Evolutionary conservation across 2,329 filamentous ascomycete genomes (phyloP), one percentile per base, ranked within the genome.

Genomic region (Talaromyces sp.): DNA sequence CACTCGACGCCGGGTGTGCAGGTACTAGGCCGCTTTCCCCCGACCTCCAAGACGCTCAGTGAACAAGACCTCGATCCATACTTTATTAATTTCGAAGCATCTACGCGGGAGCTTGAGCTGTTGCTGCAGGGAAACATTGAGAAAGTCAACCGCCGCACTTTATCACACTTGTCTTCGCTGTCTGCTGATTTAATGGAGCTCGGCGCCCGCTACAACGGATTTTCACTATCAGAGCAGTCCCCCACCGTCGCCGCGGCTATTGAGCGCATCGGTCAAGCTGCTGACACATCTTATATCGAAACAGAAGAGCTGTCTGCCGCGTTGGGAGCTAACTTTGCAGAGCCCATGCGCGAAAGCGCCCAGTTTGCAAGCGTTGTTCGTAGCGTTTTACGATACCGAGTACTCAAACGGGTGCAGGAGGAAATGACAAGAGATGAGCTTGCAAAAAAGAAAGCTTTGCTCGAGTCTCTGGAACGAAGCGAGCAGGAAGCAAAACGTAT

Each of bases 381-480:
- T 49, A 91, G 84, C 69, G 94, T 99, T 39, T 82, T 99, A 63
- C 87, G 91, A 69, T 99, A 97, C 75, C 85, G 95, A 17, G 90
- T 98, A 2, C 81, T 97, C 68, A 99, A 99, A 81, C 87, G 95
- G 56, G 92, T 99, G 62, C 95, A 99, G 75, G 93, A 98, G 77
- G 95, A 99, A 74, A 94, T 98, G 89, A 98, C 95, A 1, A 89
- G 90, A 52, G 95, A 99, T 66, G 93, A 99, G 72, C 83, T 99
- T 11, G 86, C 89, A 63, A 97, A 94, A 83, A 98, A 98, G 81
- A 88, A 86, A 71, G 82, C 85, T 2, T 84, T 95, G 13, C 84
- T 99, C 15, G 92, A 96, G 52, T 90, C 93, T 57, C 82, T 99
- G n/a, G 95, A 99, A 80, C 87, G 89, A 66, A 98, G 94, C 73